phyloP scores from a whole-genome alignment of 208 protist species.

The Crithidia brevicula region DNA sequence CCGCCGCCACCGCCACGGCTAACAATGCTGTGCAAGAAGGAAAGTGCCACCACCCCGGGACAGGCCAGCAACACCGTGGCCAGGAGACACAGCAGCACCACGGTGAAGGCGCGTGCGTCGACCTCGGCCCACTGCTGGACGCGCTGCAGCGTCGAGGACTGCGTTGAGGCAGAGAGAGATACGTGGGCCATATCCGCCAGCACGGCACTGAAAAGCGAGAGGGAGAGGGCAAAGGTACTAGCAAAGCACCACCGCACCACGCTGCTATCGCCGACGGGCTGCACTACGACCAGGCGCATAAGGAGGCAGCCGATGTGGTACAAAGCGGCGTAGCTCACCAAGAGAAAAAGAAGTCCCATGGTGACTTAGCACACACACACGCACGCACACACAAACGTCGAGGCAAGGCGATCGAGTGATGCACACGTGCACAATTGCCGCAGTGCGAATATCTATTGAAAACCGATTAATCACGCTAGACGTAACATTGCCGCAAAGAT shows the following conservation, averaged over 20 bases:
- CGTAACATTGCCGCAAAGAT: too few species aligned
- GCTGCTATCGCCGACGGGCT: conserved; percentile 14
- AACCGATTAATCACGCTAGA: too few species aligned
- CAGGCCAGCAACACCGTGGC: conserved; percentile 24
- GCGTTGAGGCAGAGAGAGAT: conserved; percentile 1
- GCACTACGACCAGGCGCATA: conserved; percentile 36
- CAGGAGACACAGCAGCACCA: conserved; percentile 24
- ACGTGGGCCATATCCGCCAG: conserved; percentile 29
- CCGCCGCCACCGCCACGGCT: background rate
- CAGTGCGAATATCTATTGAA: too few species aligned
- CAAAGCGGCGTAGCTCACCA: conserved; percentile 26
- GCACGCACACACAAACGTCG: too few species aligned
- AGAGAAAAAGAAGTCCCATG: conserved; percentile 20
- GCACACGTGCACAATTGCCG: too few species aligned
- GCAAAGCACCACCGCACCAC: conserved; percentile 33
- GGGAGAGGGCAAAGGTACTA: conserved; percentile 29
- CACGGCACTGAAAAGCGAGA: conserved; percentile 33
- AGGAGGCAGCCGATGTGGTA: conserved; percentile 35
- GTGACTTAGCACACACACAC: background rate
- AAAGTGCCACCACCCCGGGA: conserved; percentile 2
- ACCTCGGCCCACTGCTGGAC: conserved; percentile 6
- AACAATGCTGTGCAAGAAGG: conserved; percentile 7
- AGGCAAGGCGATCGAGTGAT: too few species aligned
- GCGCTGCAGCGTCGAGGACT: background rate
- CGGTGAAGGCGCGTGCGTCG: conserved; percentile 11